phyloP scores from a whole-genome alignment of 2,329 filamentous ascomycete species.

The Diaporthe aspalathi region DNA sequence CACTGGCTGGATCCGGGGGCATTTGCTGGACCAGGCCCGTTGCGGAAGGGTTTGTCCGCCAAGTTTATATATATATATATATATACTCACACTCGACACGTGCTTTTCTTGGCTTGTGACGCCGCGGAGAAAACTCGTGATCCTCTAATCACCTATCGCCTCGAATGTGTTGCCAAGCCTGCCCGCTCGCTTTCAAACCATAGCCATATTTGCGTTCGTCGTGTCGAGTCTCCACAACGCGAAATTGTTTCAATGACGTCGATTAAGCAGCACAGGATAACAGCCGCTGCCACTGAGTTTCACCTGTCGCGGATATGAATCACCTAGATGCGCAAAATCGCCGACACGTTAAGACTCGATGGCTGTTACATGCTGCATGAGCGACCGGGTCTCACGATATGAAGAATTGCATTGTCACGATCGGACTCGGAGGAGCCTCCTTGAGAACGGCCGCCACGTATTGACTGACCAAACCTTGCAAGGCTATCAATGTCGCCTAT shows the following conservation, averaged over 20 bases:
- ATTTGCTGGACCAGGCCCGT: neutral
- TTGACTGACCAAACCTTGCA: neutral
- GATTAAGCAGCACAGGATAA: no score
- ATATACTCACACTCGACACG: neutral
- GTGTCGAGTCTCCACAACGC: neutral
- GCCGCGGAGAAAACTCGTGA: neutral
- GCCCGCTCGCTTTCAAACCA: neutral
- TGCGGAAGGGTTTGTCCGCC: neutral
- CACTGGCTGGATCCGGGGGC: neutral
- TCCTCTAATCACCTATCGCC: neutral
- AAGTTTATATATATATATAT: constrained; percentile 11
- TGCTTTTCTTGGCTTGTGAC: constrained; percentile 11
- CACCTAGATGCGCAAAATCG: no score
- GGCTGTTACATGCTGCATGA: no score
- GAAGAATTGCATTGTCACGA: no score
- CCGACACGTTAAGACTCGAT: no score
- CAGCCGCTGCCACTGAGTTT: no score
- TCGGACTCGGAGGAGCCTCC: no score
- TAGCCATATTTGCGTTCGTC: constrained; percentile 1
- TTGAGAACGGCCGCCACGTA: no score
- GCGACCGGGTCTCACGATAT: no score
- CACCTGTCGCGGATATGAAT: no score
- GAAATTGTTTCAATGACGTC: neutral
- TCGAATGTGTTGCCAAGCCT: neutral
- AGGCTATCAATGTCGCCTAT: neutral